Conservation (phyloP, 2,329 filamentous ascomycete species). For the Magnaporthiopsis poae region DNA sequence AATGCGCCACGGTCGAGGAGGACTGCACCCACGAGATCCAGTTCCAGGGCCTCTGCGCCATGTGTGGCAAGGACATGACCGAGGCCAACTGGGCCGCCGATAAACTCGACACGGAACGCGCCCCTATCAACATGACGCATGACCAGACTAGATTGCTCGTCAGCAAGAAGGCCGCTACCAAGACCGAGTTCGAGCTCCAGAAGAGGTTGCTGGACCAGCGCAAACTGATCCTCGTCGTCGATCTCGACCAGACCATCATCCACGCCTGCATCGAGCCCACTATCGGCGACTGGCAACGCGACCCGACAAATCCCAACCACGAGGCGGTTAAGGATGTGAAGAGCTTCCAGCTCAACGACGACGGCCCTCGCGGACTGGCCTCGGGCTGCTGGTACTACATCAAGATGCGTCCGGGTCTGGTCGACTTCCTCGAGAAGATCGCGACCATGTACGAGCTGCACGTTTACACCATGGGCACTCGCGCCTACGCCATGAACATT, state of each 20-base stretch:
- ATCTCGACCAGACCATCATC: slow-evolving; percentile 96
- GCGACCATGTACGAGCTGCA: slow-evolving; percentile 84
- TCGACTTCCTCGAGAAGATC: slow-evolving; percentile 68
- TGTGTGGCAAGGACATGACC: slow-evolving; percentile 95
- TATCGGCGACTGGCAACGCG: slow-evolving; percentile 86
- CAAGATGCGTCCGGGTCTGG: slow-evolving; percentile 82
- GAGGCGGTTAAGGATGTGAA: slow-evolving; percentile 80
- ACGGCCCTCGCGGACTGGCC: slow-evolving; percentile 59
- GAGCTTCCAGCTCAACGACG: slow-evolving; percentile 80
- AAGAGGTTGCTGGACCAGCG: slow-evolving; percentile 66
- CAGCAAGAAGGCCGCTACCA: slow-evolving; percentile 68
- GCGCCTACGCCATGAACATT: slow-evolving; percentile 88
- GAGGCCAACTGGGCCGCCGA: slow-evolving; percentile 77
- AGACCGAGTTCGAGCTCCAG: slow-evolving; percentile 78
- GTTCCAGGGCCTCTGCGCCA: slow-evolving; percentile 78
- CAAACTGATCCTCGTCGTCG: slow-evolving; percentile 88
- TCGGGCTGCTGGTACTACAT: slow-evolving; percentile 93
- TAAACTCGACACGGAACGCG: slow-evolving; percentile 68
- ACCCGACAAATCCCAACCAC: slow-evolving; percentile 81
- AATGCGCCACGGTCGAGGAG: slow-evolving; percentile 72
- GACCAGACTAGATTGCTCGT: slow-evolving; percentile 81
- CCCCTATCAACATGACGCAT: slow-evolving; percentile 89
- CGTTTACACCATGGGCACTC: slow-evolving; percentile 97
- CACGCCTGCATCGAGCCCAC: slow-evolving; percentile 96
- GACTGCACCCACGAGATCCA: slow-evolving; percentile 84